Evolutionary conservation across 768 basidiomycete genomes (phyloP).

Genomic region (Pleurotus salmoneostramineus): DNA sequence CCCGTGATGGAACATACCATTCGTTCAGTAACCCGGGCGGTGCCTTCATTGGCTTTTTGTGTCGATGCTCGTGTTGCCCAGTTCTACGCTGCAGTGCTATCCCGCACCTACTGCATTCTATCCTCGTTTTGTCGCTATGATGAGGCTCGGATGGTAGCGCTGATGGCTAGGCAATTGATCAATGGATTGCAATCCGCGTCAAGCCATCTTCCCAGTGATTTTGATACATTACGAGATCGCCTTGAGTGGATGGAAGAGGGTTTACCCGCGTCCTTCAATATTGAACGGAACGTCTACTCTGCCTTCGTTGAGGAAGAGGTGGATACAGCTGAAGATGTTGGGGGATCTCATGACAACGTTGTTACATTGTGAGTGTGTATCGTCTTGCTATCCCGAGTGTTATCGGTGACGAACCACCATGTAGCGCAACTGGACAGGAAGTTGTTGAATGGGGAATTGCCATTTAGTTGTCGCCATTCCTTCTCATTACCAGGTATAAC

Average conservation of each 20-base stretch:
- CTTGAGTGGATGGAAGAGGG: background rate
- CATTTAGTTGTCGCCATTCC: background rate
- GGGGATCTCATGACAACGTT: background rate
- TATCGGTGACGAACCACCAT: background rate
- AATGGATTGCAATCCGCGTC: background rate
- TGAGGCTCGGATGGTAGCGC: background rate
- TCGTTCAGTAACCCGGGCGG: background rate
- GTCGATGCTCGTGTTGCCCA: background rate
- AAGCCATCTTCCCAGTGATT: background rate
- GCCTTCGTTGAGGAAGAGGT: background rate
- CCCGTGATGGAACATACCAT: background rate
- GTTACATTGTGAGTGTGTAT: background rate
- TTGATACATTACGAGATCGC: background rate
- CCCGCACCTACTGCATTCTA: background rate
- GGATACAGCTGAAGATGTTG: background rate
- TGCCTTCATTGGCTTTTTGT: background rate
- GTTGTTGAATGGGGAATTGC: background rate
- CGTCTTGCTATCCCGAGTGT: background rate
- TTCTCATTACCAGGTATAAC: too few relatives aligned
- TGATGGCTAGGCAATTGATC: background rate
- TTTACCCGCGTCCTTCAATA: background rate
- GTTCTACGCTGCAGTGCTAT: background rate
- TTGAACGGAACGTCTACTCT: background rate
- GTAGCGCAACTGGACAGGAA: background rate
- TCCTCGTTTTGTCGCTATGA: background rate